These are phyloP conservation scores for Colletotrichum kahawae DNA, from an alignment of 2,329 filamentous ascomycete genomes.

Conservation along the genomic window DNA sequence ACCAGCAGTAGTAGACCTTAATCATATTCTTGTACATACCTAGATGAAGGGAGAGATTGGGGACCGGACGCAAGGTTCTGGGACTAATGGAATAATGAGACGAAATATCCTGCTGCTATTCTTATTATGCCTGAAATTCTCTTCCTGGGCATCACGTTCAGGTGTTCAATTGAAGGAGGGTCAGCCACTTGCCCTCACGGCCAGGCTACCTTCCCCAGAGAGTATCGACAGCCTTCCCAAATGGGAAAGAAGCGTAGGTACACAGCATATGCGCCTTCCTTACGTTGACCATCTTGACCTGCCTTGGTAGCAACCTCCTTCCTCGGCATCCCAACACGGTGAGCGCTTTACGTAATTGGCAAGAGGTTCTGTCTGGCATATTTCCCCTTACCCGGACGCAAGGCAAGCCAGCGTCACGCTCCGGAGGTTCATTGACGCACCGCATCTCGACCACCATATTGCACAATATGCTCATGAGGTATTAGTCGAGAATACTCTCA, in stretches of 20 bases:
- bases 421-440: accelerated
- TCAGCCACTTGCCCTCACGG: background rate
- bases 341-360: background rate
- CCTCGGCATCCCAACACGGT: background rate
- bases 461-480: no score
- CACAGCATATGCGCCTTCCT: background rate
- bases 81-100: background rate
- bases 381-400: background rate
- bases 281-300: background rate
- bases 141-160: background rate
- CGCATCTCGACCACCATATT: background rate
- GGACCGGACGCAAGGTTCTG: background rate
- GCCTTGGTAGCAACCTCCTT: background rate
- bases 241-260: accelerated
- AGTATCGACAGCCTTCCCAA: accelerated
- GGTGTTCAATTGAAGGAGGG: background rate
- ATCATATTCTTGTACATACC: conserved; percentile 10
- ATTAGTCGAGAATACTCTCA: background rate
- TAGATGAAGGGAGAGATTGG: background rate
- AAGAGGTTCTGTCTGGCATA: background rate
- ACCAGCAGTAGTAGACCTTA: background rate
- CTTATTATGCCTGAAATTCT: background rate
- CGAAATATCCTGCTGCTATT: background rate
- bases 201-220: background rate
- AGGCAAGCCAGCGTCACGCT: background rate